Evolutionary conservation across 345 rosid species (phyloP).

Genomic region (Balakata baccata): DNA sequence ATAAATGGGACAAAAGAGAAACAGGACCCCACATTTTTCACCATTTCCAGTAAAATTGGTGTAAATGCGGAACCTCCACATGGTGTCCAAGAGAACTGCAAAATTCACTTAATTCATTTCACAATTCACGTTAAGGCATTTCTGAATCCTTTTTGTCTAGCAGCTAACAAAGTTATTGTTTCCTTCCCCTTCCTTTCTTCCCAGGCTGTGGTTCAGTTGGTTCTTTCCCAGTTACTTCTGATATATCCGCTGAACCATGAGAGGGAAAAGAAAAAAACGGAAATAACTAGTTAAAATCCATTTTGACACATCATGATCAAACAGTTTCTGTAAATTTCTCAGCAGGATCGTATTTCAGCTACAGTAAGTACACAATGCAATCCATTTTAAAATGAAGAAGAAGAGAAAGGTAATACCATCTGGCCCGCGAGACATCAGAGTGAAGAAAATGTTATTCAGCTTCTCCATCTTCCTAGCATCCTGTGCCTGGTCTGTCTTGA

Average conservation of each 20-base stretch:
- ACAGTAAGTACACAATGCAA: not conserved
- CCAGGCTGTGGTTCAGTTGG: conserved; percentile 59
- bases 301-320: conserved; percentile 1
- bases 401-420: conserved; percentile 49
- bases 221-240: conserved; percentile 76
- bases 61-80: not conserved
- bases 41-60: not conserved
- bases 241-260: conserved; percentile 53
- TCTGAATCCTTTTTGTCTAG: not conserved
- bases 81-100: not conserved
- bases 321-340: not conserved
- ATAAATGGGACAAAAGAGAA: not conserved
- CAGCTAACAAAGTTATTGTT: conserved; percentile 45
- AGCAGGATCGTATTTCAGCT: not conserved
- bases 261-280: not conserved
- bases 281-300: conserved; percentile 10
- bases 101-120: conserved; percentile 11
- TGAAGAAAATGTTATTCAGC: conserved; percentile 84
- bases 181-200: conserved; percentile 93
- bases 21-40: not conserved
- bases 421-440: conserved; percentile 90
- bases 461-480: conserved; percentile 99
- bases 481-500: conserved; percentile 97
- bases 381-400: not conserved
- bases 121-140: not conserved